Base-by-base conservation (phyloP, 2,329 filamentous ascomycete genomes). In the Akanthomyces muscarius region DNA sequence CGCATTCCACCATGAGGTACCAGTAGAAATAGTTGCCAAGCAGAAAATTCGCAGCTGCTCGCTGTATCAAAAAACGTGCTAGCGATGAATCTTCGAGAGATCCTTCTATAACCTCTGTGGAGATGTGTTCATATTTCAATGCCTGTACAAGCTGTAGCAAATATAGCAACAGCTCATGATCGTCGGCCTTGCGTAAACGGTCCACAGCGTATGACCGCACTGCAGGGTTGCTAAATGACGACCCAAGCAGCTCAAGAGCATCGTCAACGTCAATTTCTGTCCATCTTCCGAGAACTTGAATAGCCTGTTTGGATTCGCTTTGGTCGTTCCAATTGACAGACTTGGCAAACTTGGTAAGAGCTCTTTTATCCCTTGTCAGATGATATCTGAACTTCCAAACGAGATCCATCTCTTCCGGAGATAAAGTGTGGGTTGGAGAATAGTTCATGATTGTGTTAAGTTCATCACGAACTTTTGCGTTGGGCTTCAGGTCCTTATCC, bases 381-480 rank as follows among this genome's bases (percentile, higher is more conserved):
- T 97, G 94, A 74, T 98, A 96, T 64, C 95, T 85, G 78, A 98
- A 99, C 70, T 96, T 95, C 96, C 96, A 99, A 23, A 99, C 87
- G 58, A 97, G 82, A 74, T 99, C 95, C 72, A 96, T 96, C 75
- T 99, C 95, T 73, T 97, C 93, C 0, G 92, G 86, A 1, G 87
- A 92, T 28, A 99, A 81, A 54, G 90, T 85, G 66, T 97, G 92
- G 0, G 94, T 97, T 3, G 95, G 95, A 7, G 94, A 92, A 71
- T 97, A 97, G 2, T 90, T 89, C 80, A 98, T 88, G 68, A 99
- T 93, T 51, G 86, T 81, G 71, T 98, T 97, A 38, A 99, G 81
- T 74, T 97, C 93, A 74, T 99, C 95, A 64, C 95, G 87, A 62
- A 96, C 92, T 76, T 97, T 96, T 36, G 95, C 91, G 69, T 99